Evolutionary conservation across 345 rosid species (phyloP), one percentile per base, ranked within the genome.

Genomic region (Melaleuca quinquenervia): DNA sequence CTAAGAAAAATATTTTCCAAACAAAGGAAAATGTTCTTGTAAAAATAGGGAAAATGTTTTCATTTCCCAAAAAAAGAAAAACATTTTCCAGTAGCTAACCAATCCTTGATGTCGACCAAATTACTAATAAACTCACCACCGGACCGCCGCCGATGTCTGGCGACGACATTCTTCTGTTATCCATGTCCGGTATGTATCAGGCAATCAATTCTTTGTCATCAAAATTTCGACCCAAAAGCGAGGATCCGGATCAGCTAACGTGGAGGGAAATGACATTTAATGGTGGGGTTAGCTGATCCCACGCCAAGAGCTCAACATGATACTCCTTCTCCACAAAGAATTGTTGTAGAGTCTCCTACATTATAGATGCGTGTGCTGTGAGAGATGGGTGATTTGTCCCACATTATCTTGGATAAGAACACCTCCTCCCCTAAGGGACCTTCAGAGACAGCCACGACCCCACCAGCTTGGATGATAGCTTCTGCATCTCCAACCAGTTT

Each of bases 271-370:
- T n/a, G n/a, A n/a, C n/a, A n/a, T n/a, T n/a, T n/a, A n/a, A n/a
- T n/a, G n/a, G n/a, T n/a, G n/a, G n/a, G n/a, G n/a, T n/a, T n/a
- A n/a, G n/a, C n/a, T n/a, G n/a, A n/a, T n/a, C n/a, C n/a, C n/a
- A n/a, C n/a, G n/a, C n/a, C n/a, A 96, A 82, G 80, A 96, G 94
- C 94, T 96, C 99, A 85, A 96, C 99, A 89, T 96, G 99, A 89
- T 97, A 96, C 86, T 97, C 99, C 91, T 93, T 95, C 93, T 97
- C 99, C 24, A 94, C 87, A 50, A 91, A 51, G 84, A 93, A 89
- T 83, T 92, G 94, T 87, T 94, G 97, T 27, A 1, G 94, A 88
- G 85, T 90, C 86, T 45, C 90, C 96, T 86, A 92, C 97, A 36
- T 89, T 93, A 86, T 94, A 97, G 86, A 96, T 84, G 52, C 97